Evolutionary conservation across 176 grass and related monocot genomes (phyloP).

Genomic region (Chloris gayana): DNA sequence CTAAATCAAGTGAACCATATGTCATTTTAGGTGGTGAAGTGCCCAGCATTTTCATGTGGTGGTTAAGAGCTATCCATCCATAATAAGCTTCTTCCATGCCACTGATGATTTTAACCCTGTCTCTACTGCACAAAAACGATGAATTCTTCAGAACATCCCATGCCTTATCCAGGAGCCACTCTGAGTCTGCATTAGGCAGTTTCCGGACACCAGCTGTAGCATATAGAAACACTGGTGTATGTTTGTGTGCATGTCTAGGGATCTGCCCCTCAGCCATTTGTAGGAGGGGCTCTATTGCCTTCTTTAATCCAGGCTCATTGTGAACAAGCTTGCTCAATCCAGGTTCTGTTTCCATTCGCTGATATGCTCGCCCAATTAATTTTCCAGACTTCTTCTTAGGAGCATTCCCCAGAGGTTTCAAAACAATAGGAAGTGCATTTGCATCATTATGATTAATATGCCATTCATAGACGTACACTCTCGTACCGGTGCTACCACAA

Average conservation of each 20-base stretch:
- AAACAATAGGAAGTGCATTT: constrained; percentile 69
- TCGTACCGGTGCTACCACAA: constrained; percentile 94
- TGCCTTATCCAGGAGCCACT: constrained; percentile 89
- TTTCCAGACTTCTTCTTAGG: constrained; percentile 68
- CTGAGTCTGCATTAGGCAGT: constrained; percentile 79
- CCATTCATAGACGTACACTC: constrained; percentile 94
- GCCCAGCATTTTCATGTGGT: constrained; percentile 76
- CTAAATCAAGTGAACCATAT: constrained; percentile 94
- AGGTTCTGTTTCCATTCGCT: constrained; percentile 97
- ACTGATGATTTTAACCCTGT: constrained; percentile 86
- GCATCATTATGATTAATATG: constrained; percentile 66
- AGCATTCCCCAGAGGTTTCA: constrained; percentile 76
- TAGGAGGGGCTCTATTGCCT: constrained; percentile 85
- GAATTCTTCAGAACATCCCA: constrained; percentile 97
- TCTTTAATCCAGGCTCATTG: constrained; percentile 79
- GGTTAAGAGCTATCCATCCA: constrained; percentile 98
- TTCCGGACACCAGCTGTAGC: constrained; percentile 94
- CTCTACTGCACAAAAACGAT: constrained; percentile 89
- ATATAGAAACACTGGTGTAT: constrained; percentile 88
- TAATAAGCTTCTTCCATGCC: constrained; percentile 99
- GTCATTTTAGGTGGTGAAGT: constrained; percentile 66
- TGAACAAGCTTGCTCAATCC: constrained; percentile 91
- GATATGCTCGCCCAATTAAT: constrained; percentile 80
- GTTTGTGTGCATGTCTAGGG: constrained; percentile 70
- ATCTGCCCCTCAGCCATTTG: constrained; percentile 90